Percentiles rank a stretch among this genome's conserved stretches.
Conservation (phyloP, 257 asterid species). For the Solanum habrochaites region DNA sequence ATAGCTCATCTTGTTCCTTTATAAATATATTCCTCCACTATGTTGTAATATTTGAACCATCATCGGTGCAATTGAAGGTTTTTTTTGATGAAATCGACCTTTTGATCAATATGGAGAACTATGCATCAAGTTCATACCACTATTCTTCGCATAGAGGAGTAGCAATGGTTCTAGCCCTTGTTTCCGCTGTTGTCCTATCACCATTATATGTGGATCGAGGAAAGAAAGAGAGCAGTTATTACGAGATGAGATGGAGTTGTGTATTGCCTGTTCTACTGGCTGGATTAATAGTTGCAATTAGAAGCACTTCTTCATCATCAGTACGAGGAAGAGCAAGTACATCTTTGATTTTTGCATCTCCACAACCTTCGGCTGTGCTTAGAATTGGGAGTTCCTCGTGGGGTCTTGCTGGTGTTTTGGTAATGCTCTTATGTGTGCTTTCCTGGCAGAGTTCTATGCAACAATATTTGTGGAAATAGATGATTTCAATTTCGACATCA, state of each 20-base stretch:
- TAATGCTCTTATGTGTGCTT: conserved; percentile 40
- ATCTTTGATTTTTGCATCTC: not conserved
- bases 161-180: conserved; percentile 56
- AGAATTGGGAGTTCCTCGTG: conserved; percentile 54
- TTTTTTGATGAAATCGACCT: conserved; percentile 12
- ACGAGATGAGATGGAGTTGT: conserved; percentile 49
- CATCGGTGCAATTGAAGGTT: not conserved
- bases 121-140: conserved; percentile 1
- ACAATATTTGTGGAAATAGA: conserved; percentile 47
- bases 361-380: conserved; percentile 15
- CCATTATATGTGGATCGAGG: conserved; percentile 38
- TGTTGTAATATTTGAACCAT: not conserved
- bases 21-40: not conserved
- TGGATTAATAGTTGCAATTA: conserved; percentile 62
- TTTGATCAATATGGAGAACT: conserved; percentile 27
- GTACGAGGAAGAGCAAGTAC: not conserved
- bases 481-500: not conserved
- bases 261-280: conserved; percentile 51
- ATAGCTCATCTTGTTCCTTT: conserved; percentile 7
- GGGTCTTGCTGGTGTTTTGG: conserved; percentile 58
- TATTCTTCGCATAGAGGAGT: conserved; percentile 52
- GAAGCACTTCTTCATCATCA: conserved; percentile 32
- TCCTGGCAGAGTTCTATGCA: conserved; percentile 50
- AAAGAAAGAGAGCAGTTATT: conserved; percentile 12
- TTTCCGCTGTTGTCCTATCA: conserved; percentile 51